Conservation (phyloP, 2,329 filamentous ascomycete species). For the Aurifilum marmelostoma region DNA sequence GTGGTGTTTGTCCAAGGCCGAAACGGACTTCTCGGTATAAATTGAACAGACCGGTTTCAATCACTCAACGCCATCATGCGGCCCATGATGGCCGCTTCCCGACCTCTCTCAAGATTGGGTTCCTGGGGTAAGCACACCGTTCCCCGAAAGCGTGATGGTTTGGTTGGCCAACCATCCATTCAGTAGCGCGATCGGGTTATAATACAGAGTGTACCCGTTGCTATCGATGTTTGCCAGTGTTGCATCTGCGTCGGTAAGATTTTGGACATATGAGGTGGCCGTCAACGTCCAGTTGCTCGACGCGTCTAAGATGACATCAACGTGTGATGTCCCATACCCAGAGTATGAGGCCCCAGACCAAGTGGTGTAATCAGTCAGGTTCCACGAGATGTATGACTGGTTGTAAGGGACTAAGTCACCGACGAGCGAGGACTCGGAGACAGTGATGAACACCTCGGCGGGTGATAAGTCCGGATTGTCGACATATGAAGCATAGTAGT, state of each 20-base stretch:
- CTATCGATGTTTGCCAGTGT: constrained; percentile 27
- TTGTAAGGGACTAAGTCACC: constrained; percentile 42
- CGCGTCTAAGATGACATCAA: constrained; percentile 26
- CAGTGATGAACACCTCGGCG: constrained; percentile 34
- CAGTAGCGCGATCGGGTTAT: constrained; percentile 25
- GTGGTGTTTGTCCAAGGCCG: no score
- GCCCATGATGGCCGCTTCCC: no score
- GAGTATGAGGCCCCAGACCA: constrained; percentile 32
- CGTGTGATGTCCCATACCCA: constrained; percentile 20
- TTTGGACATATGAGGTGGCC: constrained; percentile 28
- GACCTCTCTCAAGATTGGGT: not conserved
- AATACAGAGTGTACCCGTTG: constrained; percentile 28
- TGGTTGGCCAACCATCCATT: constrained; percentile 23
- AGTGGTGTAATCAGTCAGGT: constrained; percentile 26
- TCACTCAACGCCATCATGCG: no score
- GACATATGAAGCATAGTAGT: constrained; percentile 37
- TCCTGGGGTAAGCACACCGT: constrained; percentile 10
- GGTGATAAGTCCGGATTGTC: constrained; percentile 36
- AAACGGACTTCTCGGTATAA: no score
- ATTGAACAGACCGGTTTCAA: no score
- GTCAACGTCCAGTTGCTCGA: constrained; percentile 32
- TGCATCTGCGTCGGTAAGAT: constrained; percentile 28
- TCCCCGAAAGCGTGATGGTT: constrained; percentile 15
- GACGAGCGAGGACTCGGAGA: constrained; percentile 34
- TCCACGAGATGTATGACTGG: constrained; percentile 31